These are phyloP conservation scores for Penicillium nucicola DNA, from an alignment of 495 filamentous ascomycete genomes.

Conservation along the genomic window DNA sequence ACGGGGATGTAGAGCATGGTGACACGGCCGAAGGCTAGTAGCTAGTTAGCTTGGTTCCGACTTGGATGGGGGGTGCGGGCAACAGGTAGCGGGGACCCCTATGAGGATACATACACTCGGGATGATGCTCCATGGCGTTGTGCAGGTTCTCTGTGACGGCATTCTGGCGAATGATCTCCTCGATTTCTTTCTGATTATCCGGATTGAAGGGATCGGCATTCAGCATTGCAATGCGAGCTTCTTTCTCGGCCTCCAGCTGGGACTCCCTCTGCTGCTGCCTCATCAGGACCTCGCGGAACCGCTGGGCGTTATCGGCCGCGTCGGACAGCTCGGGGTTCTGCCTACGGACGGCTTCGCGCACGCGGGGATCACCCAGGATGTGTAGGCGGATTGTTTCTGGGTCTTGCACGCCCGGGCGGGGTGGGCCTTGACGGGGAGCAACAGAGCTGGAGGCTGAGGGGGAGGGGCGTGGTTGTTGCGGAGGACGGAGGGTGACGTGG, in stretches of 20 bases:
- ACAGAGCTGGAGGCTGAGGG: conserved; percentile 25
- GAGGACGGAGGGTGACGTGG: conserved; percentile 53
- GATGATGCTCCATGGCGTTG: conserved; percentile 92
- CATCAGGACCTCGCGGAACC: conserved; percentile 68
- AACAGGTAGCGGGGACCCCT: too few species aligned
- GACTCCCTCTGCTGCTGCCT: conserved; percentile 64
- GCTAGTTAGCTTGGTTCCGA: conserved; percentile 14
- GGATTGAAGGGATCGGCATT: conserved; percentile 91
- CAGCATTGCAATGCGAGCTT: conserved; percentile 72
- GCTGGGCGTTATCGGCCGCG: conserved; percentile 71
- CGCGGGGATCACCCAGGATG: conserved; percentile 72
- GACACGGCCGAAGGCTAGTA: conserved; percentile 81
- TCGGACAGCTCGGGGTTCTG: conserved; percentile 72
- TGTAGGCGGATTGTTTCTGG: conserved; percentile 81
- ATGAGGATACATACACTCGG: conserved; percentile 68
- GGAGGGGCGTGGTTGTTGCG: conserved; percentile 3
- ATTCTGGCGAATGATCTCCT: conserved; percentile 94
- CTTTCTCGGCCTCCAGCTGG: conserved; percentile 67
- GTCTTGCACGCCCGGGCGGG: conserved; percentile 51
- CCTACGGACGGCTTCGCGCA: conserved; percentile 63
- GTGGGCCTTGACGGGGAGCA: conserved; percentile 35
- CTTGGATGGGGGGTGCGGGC: neutral
- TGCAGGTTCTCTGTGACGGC: conserved; percentile 91
- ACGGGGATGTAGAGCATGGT: conserved; percentile 96
- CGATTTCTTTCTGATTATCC: conserved; percentile 88